Evolutionary conservation across 176 grass and related monocot genomes (phyloP).

Genomic region (Juncus effusus): DNA sequence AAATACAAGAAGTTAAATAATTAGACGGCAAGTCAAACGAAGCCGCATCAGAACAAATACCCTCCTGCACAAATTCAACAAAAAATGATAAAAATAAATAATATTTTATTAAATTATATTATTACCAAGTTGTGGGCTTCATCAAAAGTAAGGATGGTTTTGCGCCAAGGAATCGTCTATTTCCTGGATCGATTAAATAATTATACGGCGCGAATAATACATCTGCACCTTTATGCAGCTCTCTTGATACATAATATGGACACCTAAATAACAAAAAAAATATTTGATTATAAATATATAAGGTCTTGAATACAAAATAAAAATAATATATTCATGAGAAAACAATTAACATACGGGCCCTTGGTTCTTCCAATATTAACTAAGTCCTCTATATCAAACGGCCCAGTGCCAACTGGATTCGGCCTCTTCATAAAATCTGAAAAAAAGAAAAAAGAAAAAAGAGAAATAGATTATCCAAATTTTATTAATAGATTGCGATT

Average conservation of each 20-base stretch:
- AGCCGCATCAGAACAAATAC: slow-evolving; percentile 93
- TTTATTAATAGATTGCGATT: background rate
- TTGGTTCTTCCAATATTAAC: slow-evolving; percentile 70
- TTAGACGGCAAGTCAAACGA: slow-evolving; percentile 84
- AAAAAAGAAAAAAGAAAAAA: background rate
- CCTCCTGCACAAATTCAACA: slow-evolving; percentile 50
- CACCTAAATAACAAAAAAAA: slow-evolving; percentile 45
- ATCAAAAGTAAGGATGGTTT: slow-evolving; percentile 91
- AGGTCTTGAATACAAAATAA: too few species aligned
- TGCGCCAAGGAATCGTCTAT: slow-evolving; percentile 77
- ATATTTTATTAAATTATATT: slow-evolving; percentile 12
- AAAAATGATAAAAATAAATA: slow-evolving; percentile 23
- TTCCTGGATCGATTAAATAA: slow-evolving; percentile 93
- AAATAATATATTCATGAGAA: background rate
- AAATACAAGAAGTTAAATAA: slow-evolving; percentile 63
- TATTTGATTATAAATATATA: too few species aligned
- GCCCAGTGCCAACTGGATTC: slow-evolving; percentile 64
- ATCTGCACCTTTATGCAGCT: slow-evolving; percentile 81
- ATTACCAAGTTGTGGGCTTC: slow-evolving; percentile 90
- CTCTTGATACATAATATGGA: slow-evolving; percentile 91
- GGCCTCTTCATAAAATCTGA: slow-evolving; percentile 68
- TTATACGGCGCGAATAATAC: slow-evolving; percentile 98
- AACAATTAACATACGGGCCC: slow-evolving; percentile 57
- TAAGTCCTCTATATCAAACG: slow-evolving; percentile 97
- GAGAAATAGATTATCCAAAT: too few species aligned